These are phyloP conservation scores for Fragaria vesca DNA, from an alignment of 306 rosid species.

Conservation along the genomic window DNA sequence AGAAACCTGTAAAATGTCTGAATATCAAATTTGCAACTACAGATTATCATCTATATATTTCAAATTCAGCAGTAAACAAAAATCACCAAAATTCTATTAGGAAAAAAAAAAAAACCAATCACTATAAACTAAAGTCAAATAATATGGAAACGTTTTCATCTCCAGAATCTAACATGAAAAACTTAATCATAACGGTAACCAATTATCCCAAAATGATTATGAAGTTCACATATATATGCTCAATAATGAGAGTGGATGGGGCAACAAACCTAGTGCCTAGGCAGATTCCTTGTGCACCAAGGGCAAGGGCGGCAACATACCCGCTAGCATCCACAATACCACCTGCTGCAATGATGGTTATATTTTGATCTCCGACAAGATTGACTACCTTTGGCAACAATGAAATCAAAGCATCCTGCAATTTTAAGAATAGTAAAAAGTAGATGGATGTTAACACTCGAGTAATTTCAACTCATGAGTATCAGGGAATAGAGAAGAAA, in stretches of 20 bases:
- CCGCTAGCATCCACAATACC: slow-evolving; percentile 76
- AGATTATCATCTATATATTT: not conserved
- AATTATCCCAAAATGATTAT: not conserved
- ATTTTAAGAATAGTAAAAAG: not conserved
- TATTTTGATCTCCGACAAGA: slow-evolving; percentile 59
- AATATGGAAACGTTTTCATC: not conserved
- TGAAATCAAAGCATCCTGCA: slow-evolving; percentile 68
- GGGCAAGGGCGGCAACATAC: slow-evolving; percentile 89
- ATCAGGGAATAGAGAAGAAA: not conserved
- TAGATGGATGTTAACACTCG: not conserved
- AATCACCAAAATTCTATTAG: no score
- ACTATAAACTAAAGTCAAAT: no score
- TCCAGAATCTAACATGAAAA: not conserved
- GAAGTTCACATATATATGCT: not conserved
- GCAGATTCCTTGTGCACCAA: slow-evolving; percentile 72
- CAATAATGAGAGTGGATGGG: not conserved
- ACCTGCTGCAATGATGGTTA: slow-evolving; percentile 85
- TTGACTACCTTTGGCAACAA: slow-evolving; percentile 75
- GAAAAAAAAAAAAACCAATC: no score
- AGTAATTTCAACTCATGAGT: not conserved
- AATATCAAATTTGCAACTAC: not conserved
- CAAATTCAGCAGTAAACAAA: not conserved
- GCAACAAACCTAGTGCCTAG: slow-evolving; percentile 71
- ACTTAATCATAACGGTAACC: no score
- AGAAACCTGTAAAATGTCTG: slow-evolving; percentile 52